Evolutionary conservation across 495 filamentous ascomycete genomes (phyloP), one percentile per base, ranked within the genome.

Genomic region (Podospora didyma): DNA sequence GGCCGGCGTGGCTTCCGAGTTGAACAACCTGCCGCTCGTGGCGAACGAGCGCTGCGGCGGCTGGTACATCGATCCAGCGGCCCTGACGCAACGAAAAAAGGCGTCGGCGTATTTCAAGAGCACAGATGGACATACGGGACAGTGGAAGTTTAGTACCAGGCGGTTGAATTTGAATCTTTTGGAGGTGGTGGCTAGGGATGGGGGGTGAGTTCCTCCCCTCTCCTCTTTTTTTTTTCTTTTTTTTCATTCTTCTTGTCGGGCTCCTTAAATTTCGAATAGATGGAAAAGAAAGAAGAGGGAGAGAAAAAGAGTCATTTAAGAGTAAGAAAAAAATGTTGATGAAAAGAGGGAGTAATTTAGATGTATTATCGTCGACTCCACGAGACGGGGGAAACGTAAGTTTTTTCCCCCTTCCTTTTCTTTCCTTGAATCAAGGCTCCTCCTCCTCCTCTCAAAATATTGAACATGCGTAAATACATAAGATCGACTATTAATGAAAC

Each of bases 311-410:
- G n/a, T n/a, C n/a, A n/a, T n/a, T n/a, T n/a, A n/a, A n/a, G n/a
- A n/a, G n/a, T n/a, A n/a, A n/a, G n/a, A n/a, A n/a, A n/a, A n/a
- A n/a, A n/a, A n/a, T n/a, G n/a, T n/a, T n/a, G n/a, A n/a, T n/a
- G n/a, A n/a, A n/a, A n/a, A n/a, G n/a, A n/a, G n/a, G n/a, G n/a
- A n/a, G n/a, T n/a, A n/a, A n/a, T 11, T 14, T 47, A 91, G 90
- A 28, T 92, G 88, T 68, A 88, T 97, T 61, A 86, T 98, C 46
- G 89, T 96, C 37, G 94, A 98, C 72, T 96, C 92, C n/a, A 98
- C 93, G 1, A 79, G 92, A 49, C 77, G 92, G 51, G 93, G 93
- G 11, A 98, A 98, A 77, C 79, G 86, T 84, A 79, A 59, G 78
- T 78, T 42, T 47, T 39, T 50, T 19, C 46, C 28, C 48, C 14